phyloP scores from a whole-genome alignment of 805 yeast species.

The Yarrowia osloensis region DNA sequence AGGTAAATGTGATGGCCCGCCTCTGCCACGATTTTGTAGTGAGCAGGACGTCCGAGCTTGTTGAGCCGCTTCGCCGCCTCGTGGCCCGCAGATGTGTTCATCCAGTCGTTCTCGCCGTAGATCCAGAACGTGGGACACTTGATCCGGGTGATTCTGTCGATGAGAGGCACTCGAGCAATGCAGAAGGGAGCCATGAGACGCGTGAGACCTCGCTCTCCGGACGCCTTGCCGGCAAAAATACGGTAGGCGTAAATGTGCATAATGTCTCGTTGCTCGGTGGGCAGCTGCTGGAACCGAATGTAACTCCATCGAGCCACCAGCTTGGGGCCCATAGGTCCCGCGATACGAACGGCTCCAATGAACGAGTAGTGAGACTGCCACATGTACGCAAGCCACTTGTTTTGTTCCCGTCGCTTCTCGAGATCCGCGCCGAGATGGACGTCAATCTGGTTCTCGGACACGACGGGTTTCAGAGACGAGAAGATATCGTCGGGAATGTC shows the following conservation, averaged over 20 bases:
- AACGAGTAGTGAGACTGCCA: constrained; percentile 91
- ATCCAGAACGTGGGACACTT: constrained; percentile 74
- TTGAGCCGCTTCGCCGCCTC: constrained; percentile 43
- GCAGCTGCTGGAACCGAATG: constrained; percentile 69
- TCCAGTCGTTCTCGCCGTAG: constrained; percentile 82
- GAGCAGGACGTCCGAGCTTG: constrained; percentile 38
- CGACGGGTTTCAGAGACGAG: constrained; percentile 20
- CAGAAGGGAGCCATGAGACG: constrained; percentile 90
- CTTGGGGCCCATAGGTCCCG: constrained; percentile 82
- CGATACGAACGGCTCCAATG: constrained; percentile 69
- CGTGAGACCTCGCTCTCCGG: constrained; percentile 90
- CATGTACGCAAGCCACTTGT: constrained; percentile 63
- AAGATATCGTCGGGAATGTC: constrained; percentile 31
- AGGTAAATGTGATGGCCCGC: constrained; percentile 81
- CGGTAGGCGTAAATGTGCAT: constrained; percentile 80
- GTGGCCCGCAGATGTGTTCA: constrained; percentile 50
- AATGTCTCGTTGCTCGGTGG: constrained; percentile 48
- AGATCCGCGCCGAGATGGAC: constrained; percentile 47
- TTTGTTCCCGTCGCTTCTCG: constrained; percentile 33
- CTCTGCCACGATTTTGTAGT: constrained; percentile 50
- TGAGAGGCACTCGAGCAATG: constrained; percentile 74
- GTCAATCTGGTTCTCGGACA: constrained; percentile 44
- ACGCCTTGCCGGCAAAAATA: constrained; percentile 82
- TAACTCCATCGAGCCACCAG: constrained; percentile 88
- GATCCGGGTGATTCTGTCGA: constrained; percentile 53